phyloP scores from a whole-genome alignment of 192 early-diverging fungal species.

The Mortierella claussenii region DNA sequence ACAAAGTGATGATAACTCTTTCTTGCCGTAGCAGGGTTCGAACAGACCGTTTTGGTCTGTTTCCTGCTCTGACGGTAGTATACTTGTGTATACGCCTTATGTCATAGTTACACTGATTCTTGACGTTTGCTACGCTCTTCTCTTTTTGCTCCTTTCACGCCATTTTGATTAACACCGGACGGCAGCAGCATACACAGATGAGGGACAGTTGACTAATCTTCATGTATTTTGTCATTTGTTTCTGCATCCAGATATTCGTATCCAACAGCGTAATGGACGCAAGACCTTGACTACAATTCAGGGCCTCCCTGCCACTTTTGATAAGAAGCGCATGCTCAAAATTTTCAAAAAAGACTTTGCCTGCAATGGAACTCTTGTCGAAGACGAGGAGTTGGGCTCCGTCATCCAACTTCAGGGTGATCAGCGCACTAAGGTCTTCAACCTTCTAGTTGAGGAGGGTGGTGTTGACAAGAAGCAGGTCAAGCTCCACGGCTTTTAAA shows the following conservation, averaged over 20 bases:
- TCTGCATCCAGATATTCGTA: conserved; percentile 91
- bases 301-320: conserved; percentile 85
- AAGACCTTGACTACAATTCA: conserved; percentile 97
- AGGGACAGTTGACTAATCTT: background rate
- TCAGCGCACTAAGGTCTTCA: conserved; percentile 85
- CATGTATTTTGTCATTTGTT: background rate
- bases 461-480: conserved; percentile 87
- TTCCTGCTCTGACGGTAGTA: conserved; percentile 53
- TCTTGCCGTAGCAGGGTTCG: conserved; percentile 51
- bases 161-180: background rate
- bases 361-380: conserved; percentile 92
- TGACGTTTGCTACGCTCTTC: background rate
- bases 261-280: conserved; percentile 95
- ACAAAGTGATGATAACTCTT: conserved; percentile 57
- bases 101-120: conserved; percentile 57
- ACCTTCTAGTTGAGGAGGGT: conserved; percentile 77
- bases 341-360: conserved; percentile 97
- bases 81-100: conserved; percentile 53
- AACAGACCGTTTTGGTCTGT: conserved; percentile 50
- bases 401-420: conserved; percentile 96
- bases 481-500: conserved; percentile 96
- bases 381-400: conserved; percentile 90
- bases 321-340: conserved; percentile 92
- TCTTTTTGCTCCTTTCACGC: background rate
- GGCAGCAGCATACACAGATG: background rate